Evolutionary conservation across 306 rosid genomes (phyloP), one percentile per base, ranked within the genome.

Genomic region (Astragalus membranaceus): DNA sequence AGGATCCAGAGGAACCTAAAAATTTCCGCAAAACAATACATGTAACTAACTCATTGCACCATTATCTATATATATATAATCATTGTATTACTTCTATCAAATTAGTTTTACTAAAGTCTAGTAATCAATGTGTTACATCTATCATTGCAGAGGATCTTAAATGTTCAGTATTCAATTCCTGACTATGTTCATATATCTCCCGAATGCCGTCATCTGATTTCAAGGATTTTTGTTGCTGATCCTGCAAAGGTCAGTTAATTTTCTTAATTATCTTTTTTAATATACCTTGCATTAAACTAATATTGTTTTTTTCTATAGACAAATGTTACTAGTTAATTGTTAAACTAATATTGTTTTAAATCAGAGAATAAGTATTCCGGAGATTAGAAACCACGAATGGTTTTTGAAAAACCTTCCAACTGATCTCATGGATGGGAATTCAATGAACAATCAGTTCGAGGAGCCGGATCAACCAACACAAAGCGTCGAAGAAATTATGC

Each of bases 1-100:
- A 93, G 82, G 97, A 93, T 75, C 96, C 97, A 13, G 98, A 85
- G 67, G 97, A 93, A 67, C 98, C 98, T 15, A 94, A 88, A 82
- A 94, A 90, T 82, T 90, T 94, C 79, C 95, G 97, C 75, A 94
- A 87, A 79, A 90, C 98, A 53, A 94, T 94, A 67, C 92, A 87
- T 64, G 97, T 90, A 84, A 78, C 13, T 87, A 84, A 76, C 12
- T 29, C 11, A 58, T 12, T 26, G 12, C 52, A 14, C 82, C 49
- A 7, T 42, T 46, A 44, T 61, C 57, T 16, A 15, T 13, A 12
- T 46, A 44, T 61, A 53, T 16, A 15, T 13, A 12, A 15, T 2
- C 65, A 61, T 10, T 72, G 6, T 23, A 13, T 48, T 44, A 23
- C 55, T 69, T 71, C 23, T 14, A 2, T 32, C 50, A 49, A 55